Conservation (phyloP, 2,329 filamentous ascomycete species). For the Metarhizium guizhouense region DNA sequence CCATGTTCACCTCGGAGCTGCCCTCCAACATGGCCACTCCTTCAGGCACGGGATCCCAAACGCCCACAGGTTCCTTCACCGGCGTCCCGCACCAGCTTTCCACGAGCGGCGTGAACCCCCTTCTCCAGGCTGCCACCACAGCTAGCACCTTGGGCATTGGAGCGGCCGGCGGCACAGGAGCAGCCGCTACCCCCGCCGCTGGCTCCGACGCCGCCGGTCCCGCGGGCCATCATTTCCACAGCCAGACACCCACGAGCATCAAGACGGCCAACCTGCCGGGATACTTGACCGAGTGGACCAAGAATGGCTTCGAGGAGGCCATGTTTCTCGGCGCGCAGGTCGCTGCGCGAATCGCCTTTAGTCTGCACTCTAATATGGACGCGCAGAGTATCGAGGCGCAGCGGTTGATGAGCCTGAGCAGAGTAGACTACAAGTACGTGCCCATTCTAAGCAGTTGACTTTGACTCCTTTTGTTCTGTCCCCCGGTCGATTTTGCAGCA, state of each 20-base stretch:
- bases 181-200: slow-evolving; percentile 28
- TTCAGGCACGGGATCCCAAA: slow-evolving; percentile 82
- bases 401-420: slow-evolving; percentile 45
- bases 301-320: slow-evolving; percentile 68
- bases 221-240: slow-evolving; percentile 44
- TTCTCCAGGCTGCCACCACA: slow-evolving; percentile 84
- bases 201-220: slow-evolving; percentile 31
- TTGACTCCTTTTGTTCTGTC: background rate
- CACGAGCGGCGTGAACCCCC: slow-evolving; percentile 67
- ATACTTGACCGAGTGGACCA: slow-evolving; percentile 88
- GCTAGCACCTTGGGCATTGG: slow-evolving; percentile 47
- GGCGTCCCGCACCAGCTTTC: slow-evolving; percentile 47
- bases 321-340: slow-evolving; percentile 84
- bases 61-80: slow-evolving; percentile 59
- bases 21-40: slow-evolving; percentile 91
- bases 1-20: slow-evolving; percentile 94
- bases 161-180: slow-evolving; percentile 26
- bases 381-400: slow-evolving; percentile 41
- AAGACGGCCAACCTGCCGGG: slow-evolving; percentile 69
- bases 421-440: slow-evolving; percentile 53
- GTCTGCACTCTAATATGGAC: slow-evolving; percentile 47
- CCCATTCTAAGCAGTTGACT: background rate
- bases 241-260: slow-evolving; percentile 74
- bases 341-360: slow-evolving; percentile 56
- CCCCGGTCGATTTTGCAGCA: background rate